Base-by-base conservation (phyloP, 1,284 basidiomycete genomes). In the Boletellus deceptivus region DNA sequence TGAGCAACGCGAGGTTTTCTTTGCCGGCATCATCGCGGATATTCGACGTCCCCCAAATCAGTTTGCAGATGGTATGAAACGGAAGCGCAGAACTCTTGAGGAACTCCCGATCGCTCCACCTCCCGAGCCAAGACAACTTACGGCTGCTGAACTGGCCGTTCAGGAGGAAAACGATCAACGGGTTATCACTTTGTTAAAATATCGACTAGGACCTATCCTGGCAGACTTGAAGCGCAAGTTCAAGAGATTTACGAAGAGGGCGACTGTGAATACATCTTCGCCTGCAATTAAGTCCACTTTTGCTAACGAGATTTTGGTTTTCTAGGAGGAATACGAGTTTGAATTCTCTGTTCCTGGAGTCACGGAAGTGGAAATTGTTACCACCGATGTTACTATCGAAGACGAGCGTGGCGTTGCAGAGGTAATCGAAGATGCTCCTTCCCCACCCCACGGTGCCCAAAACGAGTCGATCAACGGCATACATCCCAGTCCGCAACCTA, bases 181-280 rank as follows among this genome's bases (percentile, higher is more conserved):
- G 47, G 76, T 88, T 27, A 78, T 94, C 44, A 90, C 94, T 46
- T 74, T 96, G 60, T 75, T 99, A 62, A 92, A 92, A 67, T 92
- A 86, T 65, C 82, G 91, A 10, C 78, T 99, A 6, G 89, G 91
- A 0, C 90, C 91, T 0, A 88, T 98, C 44, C 72, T 98, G 36
- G 82, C 80, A 2, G 94, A 98, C 68, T 74, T 99, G 58, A 93
- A 93, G 73, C 84, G 93, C 66, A 95, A 96, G 72, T 96, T 91
- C 72, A 93, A 93, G 74, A 80, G 91, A 58, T 96, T 97, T 64
- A 91, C 85, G 0, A 90, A 93, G 67, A 75, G 82, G 38, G 89
- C 92, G 39, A 82, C 79, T 64, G 93, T 93, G 59, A 64, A 84
- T 77, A 43, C 33, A 49, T 53, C 14, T 49, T 46, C 33, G 11